phyloP scores from a whole-genome alignment of 768 basidiomycete species.

The Leucocoprinus sp. region DNA sequence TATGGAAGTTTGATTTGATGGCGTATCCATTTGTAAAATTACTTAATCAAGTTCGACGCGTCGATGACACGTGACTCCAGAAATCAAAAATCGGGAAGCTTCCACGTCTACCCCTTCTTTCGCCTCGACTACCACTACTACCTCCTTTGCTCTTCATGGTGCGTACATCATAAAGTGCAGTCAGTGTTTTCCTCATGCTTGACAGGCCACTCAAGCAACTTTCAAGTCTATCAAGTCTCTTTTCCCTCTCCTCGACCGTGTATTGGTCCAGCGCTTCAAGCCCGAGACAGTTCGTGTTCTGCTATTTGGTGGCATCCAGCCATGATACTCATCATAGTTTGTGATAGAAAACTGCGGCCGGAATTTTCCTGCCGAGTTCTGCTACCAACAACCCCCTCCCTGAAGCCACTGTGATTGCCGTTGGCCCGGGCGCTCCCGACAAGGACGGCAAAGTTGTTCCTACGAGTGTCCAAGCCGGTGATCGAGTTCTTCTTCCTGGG shows the following conservation, averaged over 20 bases:
- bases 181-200: background rate
- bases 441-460: constrained; percentile 76
- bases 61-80: constrained; percentile 7
- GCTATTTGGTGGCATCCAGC: background rate
- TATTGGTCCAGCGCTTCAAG: constrained; percentile 97
- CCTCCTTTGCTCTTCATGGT: background rate
- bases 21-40: no score
- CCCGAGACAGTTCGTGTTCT: constrained; percentile 70
- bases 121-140: background rate
- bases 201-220: constrained; percentile 77
- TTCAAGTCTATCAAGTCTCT: constrained; percentile 93
- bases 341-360: constrained; percentile 92
- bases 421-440: constrained; percentile 89
- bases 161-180: background rate
- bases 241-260: constrained; percentile 89
- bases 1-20: no score
- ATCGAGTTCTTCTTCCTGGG: constrained; percentile 87
- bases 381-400: constrained; percentile 82
- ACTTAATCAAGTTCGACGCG: no score
- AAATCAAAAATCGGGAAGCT: constrained; percentile 5
- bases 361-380: constrained; percentile 92
- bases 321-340: background rate
- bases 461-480: constrained; percentile 76
- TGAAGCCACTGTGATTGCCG: constrained; percentile 93
- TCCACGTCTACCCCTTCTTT: background rate